phyloP scores from a whole-genome alignment of 2,329 filamentous ascomycete genomes.

The Tetracladium maxilliforme region DNA sequence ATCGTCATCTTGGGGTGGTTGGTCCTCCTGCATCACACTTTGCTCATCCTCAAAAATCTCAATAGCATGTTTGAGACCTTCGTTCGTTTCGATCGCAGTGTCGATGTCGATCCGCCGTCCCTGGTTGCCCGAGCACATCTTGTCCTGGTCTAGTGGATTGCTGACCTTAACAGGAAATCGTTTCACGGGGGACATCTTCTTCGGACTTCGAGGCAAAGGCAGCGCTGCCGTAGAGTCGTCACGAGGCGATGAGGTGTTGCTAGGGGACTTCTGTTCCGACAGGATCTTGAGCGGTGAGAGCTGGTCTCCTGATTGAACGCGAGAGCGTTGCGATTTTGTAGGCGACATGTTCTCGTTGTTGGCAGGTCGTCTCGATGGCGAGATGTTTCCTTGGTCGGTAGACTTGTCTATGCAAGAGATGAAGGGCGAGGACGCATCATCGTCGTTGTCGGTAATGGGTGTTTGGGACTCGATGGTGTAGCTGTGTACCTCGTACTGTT shows the following conservation, averaged over 20 bases:
- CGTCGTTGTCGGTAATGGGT: slow-evolving; percentile 9
- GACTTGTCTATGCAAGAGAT: slow-evolving; percentile 12
- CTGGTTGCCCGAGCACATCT: slow-evolving; percentile 4
- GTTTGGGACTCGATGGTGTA: slow-evolving; percentile 8
- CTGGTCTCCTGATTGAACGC: too few species aligned
- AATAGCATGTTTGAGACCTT: slow-evolving; percentile 41
- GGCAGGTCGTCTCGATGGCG: slow-evolving; percentile 9
- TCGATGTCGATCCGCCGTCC: slow-evolving; percentile 26
- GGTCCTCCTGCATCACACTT: slow-evolving; percentile 10
- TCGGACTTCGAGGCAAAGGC: slow-evolving; percentile 20
- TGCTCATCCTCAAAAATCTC: slow-evolving; percentile 43
- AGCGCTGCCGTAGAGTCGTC: too few species aligned
- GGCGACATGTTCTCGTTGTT: slow-evolving; percentile 10
- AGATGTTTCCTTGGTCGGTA: slow-evolving; percentile 10
- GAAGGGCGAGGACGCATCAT: slow-evolving; percentile 14
- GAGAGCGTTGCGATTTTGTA: too few species aligned
- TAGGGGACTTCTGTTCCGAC: slow-evolving; percentile 7
- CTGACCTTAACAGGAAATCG: slow-evolving; percentile 45
- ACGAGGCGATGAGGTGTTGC: slow-evolving; percentile 6
- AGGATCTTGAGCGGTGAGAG: slow-evolving; percentile 14
- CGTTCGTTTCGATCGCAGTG: slow-evolving; percentile 37
- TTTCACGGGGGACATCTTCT: slow-evolving; percentile 34
- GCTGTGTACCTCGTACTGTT: slow-evolving; percentile 10
- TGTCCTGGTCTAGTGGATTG: slow-evolving; percentile 15
- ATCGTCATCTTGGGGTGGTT: slow-evolving; percentile 15